Base-by-base conservation (phyloP, 306 rosid genomes). In the Glycine latifolia region DNA sequence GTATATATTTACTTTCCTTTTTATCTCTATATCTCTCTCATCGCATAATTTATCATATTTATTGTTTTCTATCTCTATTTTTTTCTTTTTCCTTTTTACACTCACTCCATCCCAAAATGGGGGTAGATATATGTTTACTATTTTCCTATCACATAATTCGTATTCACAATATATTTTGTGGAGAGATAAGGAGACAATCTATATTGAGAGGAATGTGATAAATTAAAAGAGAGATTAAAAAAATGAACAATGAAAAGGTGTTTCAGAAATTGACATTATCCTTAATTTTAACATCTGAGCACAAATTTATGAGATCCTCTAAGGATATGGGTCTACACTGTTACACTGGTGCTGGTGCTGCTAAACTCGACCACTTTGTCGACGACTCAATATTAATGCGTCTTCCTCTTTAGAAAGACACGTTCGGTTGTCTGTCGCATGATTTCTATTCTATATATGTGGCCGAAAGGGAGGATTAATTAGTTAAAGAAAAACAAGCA, bases 361-460 rank as follows among this genome's bases (percentile, higher is more conserved):
- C 71, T 62, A 70, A 74, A 52, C 62, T 70, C 59, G 73, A 85
- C 82, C 79, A 17, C 41, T 0, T 2, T 69, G 75, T 80, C 73
- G 15, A 16, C 39, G 56, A 73, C 54, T 67, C 48, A 50, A n/a
- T n/a, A n/a, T n/a, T n/a, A n/a, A 66, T n/a, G 66, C 35, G 73
- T 59, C 62, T 68, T 58, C 71, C 85, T 75, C 72, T 76, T 75
- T 68, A 50, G 63, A 59, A 76, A 60, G 82, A 56, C 67, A 60
- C 43, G 46, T 43, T 31, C 7, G 48, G n/a, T 74, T 0, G 31
- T 26, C 41, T 53, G 31, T 65, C 33, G 62, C 80, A 75, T 26
- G 61, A 16, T 55, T 62, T 62, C 14, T 63, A n/a, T 13, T 2
- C 65, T 12, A 50, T 59, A 56, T 26, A 26, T 15, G 54, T 52